A percentile compares a stretch with the other conserved stretches of the same genome.
Conservation (phyloP, 2,329 filamentous ascomycete species). For the Pseudocercospora crystallina region DNA sequence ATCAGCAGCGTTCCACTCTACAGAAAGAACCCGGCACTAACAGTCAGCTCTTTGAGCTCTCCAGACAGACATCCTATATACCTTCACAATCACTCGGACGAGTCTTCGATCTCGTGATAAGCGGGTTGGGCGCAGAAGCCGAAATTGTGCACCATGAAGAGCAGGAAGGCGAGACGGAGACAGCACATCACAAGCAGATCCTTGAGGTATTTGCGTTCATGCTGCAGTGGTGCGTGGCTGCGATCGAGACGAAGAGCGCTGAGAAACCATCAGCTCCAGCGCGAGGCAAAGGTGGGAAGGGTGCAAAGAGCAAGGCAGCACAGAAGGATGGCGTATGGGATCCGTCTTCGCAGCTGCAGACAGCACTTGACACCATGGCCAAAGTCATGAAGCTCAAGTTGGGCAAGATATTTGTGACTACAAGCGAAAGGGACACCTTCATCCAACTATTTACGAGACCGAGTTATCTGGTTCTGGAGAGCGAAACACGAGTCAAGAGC, state of each 20-base stretch:
- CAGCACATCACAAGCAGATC: constrained; percentile 79
- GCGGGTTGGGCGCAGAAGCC: constrained; percentile 71
- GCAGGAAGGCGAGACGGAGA: constrained; percentile 67
- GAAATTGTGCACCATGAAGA: constrained; percentile 86
- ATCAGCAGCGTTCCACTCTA: constrained; percentile 29
- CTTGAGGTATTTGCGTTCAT: constrained; percentile 94
- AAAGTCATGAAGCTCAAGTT: constrained; percentile 93
- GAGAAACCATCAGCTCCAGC: constrained; percentile 78
- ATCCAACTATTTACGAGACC: constrained; percentile 88
- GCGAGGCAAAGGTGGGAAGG: constrained; percentile 72
- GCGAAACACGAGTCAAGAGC: constrained; percentile 86
- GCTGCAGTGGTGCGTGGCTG: constrained; percentile 90
- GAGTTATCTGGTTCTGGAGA: constrained; percentile 91
- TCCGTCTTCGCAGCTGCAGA: constrained; percentile 81
- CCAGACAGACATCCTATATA: constrained; percentile 76
- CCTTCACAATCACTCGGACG: constrained; percentile 85
- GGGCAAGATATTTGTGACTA: constrained; percentile 89
- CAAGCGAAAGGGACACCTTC: constrained; percentile 93
- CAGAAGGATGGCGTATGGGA: constrained; percentile 80
- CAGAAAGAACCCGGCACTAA: constrained; percentile 46
- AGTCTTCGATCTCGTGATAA: constrained; percentile 81
- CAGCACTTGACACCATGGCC: constrained; percentile 89
- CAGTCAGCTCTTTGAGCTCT: constrained; percentile 63
- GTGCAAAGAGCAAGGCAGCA: constrained; percentile 65
- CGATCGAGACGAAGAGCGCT: constrained; percentile 82